A percentile compares a stretch with the other conserved stretches of the same genome.
phyloP scores from a whole-genome alignment of 805 yeast species.

The Scheffersomyces amazonensis region DNA sequence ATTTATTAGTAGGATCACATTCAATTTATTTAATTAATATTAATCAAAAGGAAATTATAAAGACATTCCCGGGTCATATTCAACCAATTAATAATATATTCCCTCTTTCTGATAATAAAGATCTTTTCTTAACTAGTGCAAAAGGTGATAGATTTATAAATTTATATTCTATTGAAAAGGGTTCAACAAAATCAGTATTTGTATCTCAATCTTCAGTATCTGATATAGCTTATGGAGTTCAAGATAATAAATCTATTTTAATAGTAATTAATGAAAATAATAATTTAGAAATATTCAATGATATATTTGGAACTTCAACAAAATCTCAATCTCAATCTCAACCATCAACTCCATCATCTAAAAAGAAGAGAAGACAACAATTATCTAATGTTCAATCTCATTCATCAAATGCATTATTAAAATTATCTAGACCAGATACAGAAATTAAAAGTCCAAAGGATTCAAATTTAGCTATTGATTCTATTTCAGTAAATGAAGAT shows the following conservation, averaged over 20 bases:
- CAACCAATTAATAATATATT: conserved; percentile 57
- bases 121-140: conserved; percentile 67
- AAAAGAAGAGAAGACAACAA: conserved; percentile 45
- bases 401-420: conserved; percentile 44
- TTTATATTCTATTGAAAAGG: conserved; percentile 50
- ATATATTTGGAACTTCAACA: conserved; percentile 47
- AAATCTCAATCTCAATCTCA: conserved; percentile 8
- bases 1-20: conserved; percentile 65
- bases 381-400: conserved; percentile 44
- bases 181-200: conserved; percentile 52
- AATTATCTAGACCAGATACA: conserved; percentile 45
- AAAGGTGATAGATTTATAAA: conserved; percentile 79
- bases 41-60: conserved; percentile 33
- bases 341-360: conserved; percentile 11
- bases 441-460: conserved; percentile 30
- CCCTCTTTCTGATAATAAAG: conserved; percentile 30
- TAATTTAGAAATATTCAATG: conserved; percentile 62
- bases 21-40: conserved; percentile 54
- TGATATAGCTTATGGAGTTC: conserved; percentile 37
- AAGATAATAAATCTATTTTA: conserved; percentile 33
- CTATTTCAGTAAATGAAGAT: conserved; percentile 29
- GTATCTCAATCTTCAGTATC: conserved; percentile 66
- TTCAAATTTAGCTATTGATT: conserved; percentile 23
- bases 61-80: conserved; percentile 73
- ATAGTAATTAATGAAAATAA: conserved; percentile 75